These are phyloP conservation scores for Salix brachista DNA, from an alignment of 345 rosid genomes.

Conservation along the genomic window DNA sequence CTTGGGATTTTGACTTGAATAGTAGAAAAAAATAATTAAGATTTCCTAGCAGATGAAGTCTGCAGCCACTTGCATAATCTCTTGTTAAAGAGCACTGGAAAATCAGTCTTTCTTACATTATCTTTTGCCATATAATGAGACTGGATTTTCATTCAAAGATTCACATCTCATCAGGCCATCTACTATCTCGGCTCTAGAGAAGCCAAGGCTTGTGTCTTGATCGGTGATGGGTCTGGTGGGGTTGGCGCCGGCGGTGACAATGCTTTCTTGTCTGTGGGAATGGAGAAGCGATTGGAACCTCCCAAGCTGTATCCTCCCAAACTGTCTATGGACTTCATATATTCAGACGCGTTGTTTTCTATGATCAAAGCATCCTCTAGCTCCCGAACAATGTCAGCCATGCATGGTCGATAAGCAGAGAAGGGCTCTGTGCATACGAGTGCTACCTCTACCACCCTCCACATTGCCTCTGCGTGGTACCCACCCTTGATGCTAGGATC, in stretches of 20 bases:
- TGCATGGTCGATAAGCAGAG: slow-evolving; percentile 57
- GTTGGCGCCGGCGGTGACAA: slow-evolving; percentile 33
- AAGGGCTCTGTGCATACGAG: slow-evolving; percentile 58
- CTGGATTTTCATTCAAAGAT: slow-evolving; percentile 16
- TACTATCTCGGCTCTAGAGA: slow-evolving; percentile 46
- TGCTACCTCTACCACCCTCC: slow-evolving; percentile 75
- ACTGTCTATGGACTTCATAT: slow-evolving; percentile 71
- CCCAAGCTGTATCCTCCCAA: slow-evolving; percentile 48
- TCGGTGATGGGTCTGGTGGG: slow-evolving; percentile 40
- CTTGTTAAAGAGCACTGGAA: neutral
- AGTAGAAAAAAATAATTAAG: neutral
- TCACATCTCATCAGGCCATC: slow-evolving; percentile 10
- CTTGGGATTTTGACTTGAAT: slow-evolving; percentile 9
- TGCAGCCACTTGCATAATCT: neutral
- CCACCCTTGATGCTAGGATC: slow-evolving; percentile 60
- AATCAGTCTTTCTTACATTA: slow-evolving; percentile 6
- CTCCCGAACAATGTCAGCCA: slow-evolving; percentile 62
- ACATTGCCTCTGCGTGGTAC: slow-evolving; percentile 74
- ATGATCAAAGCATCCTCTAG: slow-evolving; percentile 66
- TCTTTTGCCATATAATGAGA: neutral
- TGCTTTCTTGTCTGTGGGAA: slow-evolving; percentile 39
- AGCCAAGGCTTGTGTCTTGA: slow-evolving; percentile 39
- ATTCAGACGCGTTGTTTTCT: slow-evolving; percentile 76
- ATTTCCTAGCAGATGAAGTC: neutral
- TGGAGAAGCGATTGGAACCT: slow-evolving; percentile 52